Base-by-base conservation (phyloP, 2,329 filamentous ascomycete genomes). In the Clonostachys sp. region DNA sequence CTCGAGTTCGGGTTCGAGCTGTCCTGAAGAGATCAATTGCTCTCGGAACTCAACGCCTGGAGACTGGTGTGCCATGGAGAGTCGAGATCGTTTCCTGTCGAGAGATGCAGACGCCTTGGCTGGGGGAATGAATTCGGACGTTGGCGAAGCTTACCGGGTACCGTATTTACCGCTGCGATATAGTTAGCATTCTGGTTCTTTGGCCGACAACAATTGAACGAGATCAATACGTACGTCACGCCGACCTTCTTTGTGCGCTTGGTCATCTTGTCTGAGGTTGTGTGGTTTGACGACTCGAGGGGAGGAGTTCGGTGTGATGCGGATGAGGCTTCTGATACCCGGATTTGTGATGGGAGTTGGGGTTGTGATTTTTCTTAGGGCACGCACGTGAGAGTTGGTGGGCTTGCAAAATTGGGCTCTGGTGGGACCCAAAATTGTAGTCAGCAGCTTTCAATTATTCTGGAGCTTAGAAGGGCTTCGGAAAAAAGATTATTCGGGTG, bases 241-340 rank as follows among this genome's bases (percentile, higher is more conserved):
- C 90, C 90, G 85, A 95, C 91, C 88, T 96, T 95, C 87, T 73
- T 95, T 61, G 90, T 95, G 81, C 90, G 86, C 84, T 94, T 92
- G 74, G 89, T 90, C 88, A 94, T 94, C 77, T 85, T 90, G 81
- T 73, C 74, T 69, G 70, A 55, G 64, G 60, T 52, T 67, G 63
- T 65, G 62, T 59, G 59, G 56, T 59, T 62, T 59, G 57, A 59
- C 57, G 59, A 57, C 55, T 57, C 59, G 55, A 58, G 58, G 60
- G 60, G 60, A 59, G 56, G 52, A 59, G 57, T 47, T 20, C 16
- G 18, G 17, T 14, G 24, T 35, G 41, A 41, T 36, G 48, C 45
- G 50, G 48, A 53, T 48, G 54, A 51, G 49, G 50, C 59, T 56
- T 58, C 58, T 55, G 54, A 61, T 66, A 65, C 24, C 24, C 24